Conservation (phyloP, 2,329 filamentous ascomycete species). For the Trematosphaeria pertusa region DNA sequence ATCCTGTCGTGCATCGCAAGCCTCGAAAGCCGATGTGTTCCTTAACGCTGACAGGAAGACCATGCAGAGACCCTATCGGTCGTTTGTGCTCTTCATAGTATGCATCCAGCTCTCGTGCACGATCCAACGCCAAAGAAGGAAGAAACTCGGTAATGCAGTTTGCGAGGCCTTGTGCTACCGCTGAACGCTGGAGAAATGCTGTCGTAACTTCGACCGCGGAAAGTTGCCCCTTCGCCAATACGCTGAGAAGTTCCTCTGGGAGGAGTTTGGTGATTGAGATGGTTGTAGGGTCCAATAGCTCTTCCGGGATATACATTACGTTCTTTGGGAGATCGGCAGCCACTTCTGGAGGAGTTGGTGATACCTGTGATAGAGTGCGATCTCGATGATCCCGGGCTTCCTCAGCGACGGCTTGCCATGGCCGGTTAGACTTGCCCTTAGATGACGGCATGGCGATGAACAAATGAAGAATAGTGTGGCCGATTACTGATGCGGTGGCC, state of each 20-base stretch:
- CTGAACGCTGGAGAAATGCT: slow-evolving; percentile 35
- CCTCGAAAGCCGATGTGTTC: slow-evolving; percentile 61
- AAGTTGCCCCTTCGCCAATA: slow-evolving; percentile 26
- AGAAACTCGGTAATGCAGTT: slow-evolving; percentile 37
- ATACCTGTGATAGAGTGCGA: slow-evolving; percentile 26
- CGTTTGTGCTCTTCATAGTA: slow-evolving; percentile 45
- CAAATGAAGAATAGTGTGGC: no score
- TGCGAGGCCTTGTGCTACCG: slow-evolving; percentile 33
- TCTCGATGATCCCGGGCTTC: slow-evolving; percentile 38
- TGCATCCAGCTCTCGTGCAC: slow-evolving; percentile 52
- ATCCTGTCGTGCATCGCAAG: slow-evolving; percentile 58
- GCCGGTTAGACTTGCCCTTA: slow-evolving; percentile 13
- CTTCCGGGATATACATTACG: slow-evolving; percentile 23
- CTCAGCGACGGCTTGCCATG: slow-evolving; percentile 34
- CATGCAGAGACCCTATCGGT: slow-evolving; percentile 56
- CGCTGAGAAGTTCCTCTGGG: slow-evolving; percentile 26
- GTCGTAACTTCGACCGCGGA: slow-evolving; percentile 32
- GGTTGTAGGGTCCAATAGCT: slow-evolving; percentile 18
- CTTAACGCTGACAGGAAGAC: slow-evolving; percentile 60
- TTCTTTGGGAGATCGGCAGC: slow-evolving; percentile 29
- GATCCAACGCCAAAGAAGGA: slow-evolving; percentile 43
- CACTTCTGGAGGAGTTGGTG: slow-evolving; percentile 24
- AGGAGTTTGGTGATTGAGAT: slow-evolving; percentile 28
- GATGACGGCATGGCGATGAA: slow-evolving; percentile 8
- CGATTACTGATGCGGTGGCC: no score